phyloP scores from a whole-genome alignment of 2,329 filamentous ascomycete species.

The Neocatenulostroma microsporum region DNA sequence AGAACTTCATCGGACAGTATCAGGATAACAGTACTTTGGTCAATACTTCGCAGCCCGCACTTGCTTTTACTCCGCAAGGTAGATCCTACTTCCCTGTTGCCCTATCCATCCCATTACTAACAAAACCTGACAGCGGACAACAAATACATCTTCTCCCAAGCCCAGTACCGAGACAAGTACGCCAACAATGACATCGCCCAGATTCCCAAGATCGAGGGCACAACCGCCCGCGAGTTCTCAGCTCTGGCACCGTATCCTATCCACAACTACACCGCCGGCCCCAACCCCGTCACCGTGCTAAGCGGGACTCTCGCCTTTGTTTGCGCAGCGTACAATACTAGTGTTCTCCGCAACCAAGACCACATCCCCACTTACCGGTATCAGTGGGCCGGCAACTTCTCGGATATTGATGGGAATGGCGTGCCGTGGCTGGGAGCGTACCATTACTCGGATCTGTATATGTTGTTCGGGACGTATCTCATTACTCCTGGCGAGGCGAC shows the following conservation, averaged over 20 bases:
- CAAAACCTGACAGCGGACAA: too few relatives aligned
- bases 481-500: conserved; percentile 20
- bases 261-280: conserved; percentile 7
- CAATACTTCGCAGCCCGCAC: conserved; percentile 20
- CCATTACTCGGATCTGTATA: conserved; percentile 29
- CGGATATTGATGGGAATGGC: too few relatives aligned
- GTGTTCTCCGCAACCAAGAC: conserved; percentile 19
- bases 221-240: conserved; percentile 26
- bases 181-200: too few relatives aligned
- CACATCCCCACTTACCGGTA: conserved; percentile 31
- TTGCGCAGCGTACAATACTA: conserved; percentile 26
- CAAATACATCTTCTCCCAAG: conserved; percentile 21
- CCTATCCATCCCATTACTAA: too few relatives aligned
- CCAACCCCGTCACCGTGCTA: conserved; percentile 2
- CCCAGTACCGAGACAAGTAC: conserved; percentile 12
- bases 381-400: conserved; percentile 28
- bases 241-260: conserved; percentile 24
- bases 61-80: too few relatives aligned
- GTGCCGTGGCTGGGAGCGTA: conserved; percentile 31
- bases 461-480: conserved; percentile 31
- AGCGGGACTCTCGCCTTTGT: conserved; percentile 17
- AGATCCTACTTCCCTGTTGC: too few relatives aligned
- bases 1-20: conserved; percentile 27
- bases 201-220: conserved; percentile 29
- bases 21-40: conserved; percentile 11